Evolutionary conservation across 2,329 filamentous ascomycete genomes (phyloP), one percentile per base, ranked within the genome.

Genomic region (Colletotrichum australisinense): DNA sequence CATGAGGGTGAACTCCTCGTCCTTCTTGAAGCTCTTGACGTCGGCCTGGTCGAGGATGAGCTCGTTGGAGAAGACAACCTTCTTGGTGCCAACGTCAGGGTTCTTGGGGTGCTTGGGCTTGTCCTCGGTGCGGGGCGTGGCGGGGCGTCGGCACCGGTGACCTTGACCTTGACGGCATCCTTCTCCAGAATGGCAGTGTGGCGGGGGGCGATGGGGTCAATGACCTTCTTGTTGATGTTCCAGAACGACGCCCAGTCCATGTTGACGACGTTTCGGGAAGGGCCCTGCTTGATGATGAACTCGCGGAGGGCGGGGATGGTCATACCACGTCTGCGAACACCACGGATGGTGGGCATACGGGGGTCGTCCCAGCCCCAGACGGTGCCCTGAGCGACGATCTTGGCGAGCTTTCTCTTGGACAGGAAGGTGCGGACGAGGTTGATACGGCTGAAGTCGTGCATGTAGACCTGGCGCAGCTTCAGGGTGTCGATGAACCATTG

Each of bases 1-100:
- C 96, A 98, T 98, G 55, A 98, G 88, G 0, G 96, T 98, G 78
- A 98, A 94, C 83, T 98, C 95, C 86, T 98, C 96, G 80, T 93
- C 92, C 73, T 93, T 88, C 78, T 91, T 93, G 84, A 98, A 97
- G 30, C 89, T 89, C 81, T 93, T 92, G 74, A 93, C 94, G 78
- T 98, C 96, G 58, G 89, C 93, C 84, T 98, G 96, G 81, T 98
- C 96, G 65, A 98, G 86, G 74, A 97, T 86, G 76, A 98, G 87
- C 75, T 92, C 89, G 70, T 89, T 89, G 80, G 93, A 94, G 82
- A 93, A 97, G 30, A 91, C 88, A 5, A 98, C 94, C 84, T 94
- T 94, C 89, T 98, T 98, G 78, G 87, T 92, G 73, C 96, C 96
- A 7, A 98, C 87, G 1, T 92, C 90, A 57, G 92, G 88, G 86